phyloP scores from a whole-genome alignment of 2,329 filamentous ascomycete species.

The Stachybotrys chartarum region DNA sequence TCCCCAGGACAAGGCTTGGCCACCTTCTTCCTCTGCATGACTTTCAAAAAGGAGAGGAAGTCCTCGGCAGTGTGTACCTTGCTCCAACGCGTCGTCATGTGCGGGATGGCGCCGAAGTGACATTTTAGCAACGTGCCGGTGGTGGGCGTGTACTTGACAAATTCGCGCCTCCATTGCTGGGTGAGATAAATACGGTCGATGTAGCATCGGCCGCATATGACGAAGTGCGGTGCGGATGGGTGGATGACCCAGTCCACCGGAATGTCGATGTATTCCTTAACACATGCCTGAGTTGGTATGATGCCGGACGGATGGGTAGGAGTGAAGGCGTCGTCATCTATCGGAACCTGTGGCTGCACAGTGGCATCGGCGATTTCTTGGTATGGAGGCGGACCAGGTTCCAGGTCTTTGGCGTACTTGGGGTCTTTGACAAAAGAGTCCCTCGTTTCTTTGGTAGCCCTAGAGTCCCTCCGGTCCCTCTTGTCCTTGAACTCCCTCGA shows the following conservation, averaged over 20 bases:
- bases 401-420: not conserved
- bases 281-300: not conserved
- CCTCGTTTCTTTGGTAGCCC: not conserved
- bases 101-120: conserved; percentile 2
- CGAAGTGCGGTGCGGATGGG: conserved; percentile 4
- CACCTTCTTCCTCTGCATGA: conserved; percentile 4
- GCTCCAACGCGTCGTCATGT: conserved; percentile 3
- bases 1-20: conserved; percentile 1
- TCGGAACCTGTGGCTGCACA: not conserved
- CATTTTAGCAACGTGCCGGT: not conserved
- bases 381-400: conserved; percentile 2
- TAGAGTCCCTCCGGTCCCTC: not conserved
- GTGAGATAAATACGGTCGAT: conserved; percentile 2
- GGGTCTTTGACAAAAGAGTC: not conserved
- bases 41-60: conserved; percentile 2
- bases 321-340: not conserved
- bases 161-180: conserved; percentile 3
- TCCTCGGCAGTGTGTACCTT: conserved; percentile 3
- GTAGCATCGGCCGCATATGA: conserved; percentile 4
- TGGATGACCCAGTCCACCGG: conserved; percentile 5
- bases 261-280: conserved; percentile 1
- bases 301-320: conserved; percentile 1
- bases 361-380: conserved; percentile 3
- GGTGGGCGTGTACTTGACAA: conserved; percentile 2
- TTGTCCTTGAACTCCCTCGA: not conserved